Evolutionary conservation across 805 yeast genomes (phyloP), one percentile per base, ranked within the genome.

Genomic region (Sporopachydermia lactativora): DNA sequence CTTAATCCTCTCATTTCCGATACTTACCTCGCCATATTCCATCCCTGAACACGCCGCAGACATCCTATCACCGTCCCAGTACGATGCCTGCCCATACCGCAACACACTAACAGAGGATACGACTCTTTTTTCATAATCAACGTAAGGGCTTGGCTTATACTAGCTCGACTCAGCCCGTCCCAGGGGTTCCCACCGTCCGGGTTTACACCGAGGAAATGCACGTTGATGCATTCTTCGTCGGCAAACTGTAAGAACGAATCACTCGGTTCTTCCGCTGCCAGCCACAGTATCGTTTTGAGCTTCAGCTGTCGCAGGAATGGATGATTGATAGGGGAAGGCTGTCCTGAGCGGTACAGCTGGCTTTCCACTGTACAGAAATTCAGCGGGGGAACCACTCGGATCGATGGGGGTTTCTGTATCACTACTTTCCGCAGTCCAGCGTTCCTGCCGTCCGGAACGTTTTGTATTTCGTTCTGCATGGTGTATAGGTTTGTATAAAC

Each of bases 31-130:
- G 97, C 96, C 54, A 89, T 63, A 53, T 94, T 92, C 98, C 98
- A 89, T n/a, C 94, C 89, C 66, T 92, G 96, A 15, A 92, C 63
- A 44, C 95, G 70, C 47, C 98, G 65, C 38, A 89, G 62, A 58
- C 98, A 89, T 1, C 98, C 98, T 44, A 92, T 75, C 3, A 92
- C 95, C 0, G 97, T 88, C 1, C 98, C 98, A 0, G 97, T 88
- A 48, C 98, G 68, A 58, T 89, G 98, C 49, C 98, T 67, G 0
- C 98, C 98, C 98, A 92, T 92, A 11, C 96, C 96, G 52, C 97
- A 92, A 58, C 97, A 92, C 3, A 88, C 88, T 39, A 92, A 62
- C 45, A 92, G 52, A 0, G 98, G 97, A 52, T 84, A 83, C 55
- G 77, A 75, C n/a, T 73, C 68, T 46, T 70, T 70, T 50, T 83